A percentile compares a stretch with the other conserved stretches of the same genome.
Conservation (phyloP, 441 rosid genomes). For the Euphorbia celastroides region DNA sequence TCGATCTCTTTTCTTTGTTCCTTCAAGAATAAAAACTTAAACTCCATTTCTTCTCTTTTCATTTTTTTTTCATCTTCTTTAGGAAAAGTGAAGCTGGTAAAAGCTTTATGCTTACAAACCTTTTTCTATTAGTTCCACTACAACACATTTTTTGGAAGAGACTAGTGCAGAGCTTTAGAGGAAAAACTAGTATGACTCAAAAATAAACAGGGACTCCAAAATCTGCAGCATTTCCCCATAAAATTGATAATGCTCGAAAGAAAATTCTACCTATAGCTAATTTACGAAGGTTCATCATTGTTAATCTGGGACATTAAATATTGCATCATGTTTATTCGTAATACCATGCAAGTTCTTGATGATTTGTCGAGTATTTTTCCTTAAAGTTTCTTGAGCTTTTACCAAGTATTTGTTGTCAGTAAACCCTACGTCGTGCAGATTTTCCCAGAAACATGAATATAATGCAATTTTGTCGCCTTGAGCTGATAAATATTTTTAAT, state of each 20-base stretch:
- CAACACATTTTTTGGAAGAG: not conserved
- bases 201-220: not conserved
- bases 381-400: not conserved
- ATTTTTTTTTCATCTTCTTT: too few relatives aligned
- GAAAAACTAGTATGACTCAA: not conserved
- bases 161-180: not conserved
- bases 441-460: not conserved
- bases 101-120: too few relatives aligned
- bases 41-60: too few relatives aligned
- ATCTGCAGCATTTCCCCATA: not conserved
- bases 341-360: not conserved
- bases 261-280: not conserved
- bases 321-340: not conserved
- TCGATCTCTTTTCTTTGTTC: too few relatives aligned
- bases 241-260: not conserved
- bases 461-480: not conserved
- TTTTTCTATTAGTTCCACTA: too few relatives aligned
- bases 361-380: not conserved
- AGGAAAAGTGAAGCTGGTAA: too few relatives aligned
- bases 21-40: too few relatives aligned
- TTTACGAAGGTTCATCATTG: not conserved
- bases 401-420: not conserved
- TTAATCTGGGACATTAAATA: not conserved
- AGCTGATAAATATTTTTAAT: not conserved
- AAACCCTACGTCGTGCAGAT: not conserved